phyloP scores from a whole-genome alignment of 225 moss, liverwort and hornwort species.

The Bryum argenteum region DNA sequence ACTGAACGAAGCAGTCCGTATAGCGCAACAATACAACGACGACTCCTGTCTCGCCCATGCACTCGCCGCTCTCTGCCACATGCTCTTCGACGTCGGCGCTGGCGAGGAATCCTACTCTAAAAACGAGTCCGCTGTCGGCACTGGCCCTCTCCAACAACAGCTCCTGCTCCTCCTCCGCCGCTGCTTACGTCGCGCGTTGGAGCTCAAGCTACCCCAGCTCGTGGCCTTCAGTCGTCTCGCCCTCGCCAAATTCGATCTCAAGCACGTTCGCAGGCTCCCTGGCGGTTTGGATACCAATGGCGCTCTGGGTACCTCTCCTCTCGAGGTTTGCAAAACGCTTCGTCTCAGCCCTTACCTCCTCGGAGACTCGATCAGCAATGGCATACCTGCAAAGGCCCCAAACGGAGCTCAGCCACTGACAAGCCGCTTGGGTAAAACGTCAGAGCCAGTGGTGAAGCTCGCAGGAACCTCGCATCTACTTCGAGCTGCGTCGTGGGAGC shows the following conservation, averaged over 20 bases:
- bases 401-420: slow-evolving; percentile 49
- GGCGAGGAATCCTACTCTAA: slow-evolving; percentile 58
- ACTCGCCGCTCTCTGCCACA: slow-evolving; percentile 84
- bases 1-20: slow-evolving; percentile 91
- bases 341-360: slow-evolving; percentile 69
- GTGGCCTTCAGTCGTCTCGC: slow-evolving; percentile 92
- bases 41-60: slow-evolving; percentile 86
- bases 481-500: slow-evolving; percentile 90
- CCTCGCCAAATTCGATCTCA: slow-evolving; percentile 77
- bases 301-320: slow-evolving; percentile 73
- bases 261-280: slow-evolving; percentile 70
- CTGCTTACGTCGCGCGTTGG: slow-evolving; percentile 79
- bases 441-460: slow-evolving; percentile 69
- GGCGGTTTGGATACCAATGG: slow-evolving; percentile 61
- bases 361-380: slow-evolving; percentile 63
- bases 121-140: slow-evolving; percentile 49
- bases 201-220: slow-evolving; percentile 79
- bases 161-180: slow-evolving; percentile 73
- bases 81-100: slow-evolving; percentile 80
- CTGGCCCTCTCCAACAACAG: slow-evolving; percentile 67
- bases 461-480: slow-evolving; percentile 88
- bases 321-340: slow-evolving; percentile 77
- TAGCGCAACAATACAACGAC: slow-evolving; percentile 97
- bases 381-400: slow-evolving; percentile 41
- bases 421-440: slow-evolving; percentile 63